phyloP scores from a whole-genome alignment of 352 stramenopile species.

The Globisporangium nunn region DNA sequence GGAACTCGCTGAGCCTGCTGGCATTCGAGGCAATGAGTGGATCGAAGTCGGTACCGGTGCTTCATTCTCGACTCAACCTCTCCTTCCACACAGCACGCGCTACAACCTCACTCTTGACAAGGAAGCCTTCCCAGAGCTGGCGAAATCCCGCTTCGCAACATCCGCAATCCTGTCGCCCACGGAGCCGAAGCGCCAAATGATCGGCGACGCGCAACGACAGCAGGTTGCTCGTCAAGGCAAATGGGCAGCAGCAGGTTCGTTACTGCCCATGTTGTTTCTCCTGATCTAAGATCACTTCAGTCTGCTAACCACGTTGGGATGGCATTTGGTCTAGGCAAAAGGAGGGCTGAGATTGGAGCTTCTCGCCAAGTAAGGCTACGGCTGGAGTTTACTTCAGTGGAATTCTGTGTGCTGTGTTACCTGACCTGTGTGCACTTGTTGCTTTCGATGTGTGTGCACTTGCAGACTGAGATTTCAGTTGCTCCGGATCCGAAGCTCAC shows the following conservation, averaged over 20 bases:
- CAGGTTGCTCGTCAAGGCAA: constrained; percentile 6
- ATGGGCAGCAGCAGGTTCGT: background rate
- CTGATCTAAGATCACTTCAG: background rate
- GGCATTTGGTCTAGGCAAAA: background rate
- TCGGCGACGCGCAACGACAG: constrained; percentile 9
- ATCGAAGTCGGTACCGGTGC: background rate
- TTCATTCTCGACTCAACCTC: background rate
- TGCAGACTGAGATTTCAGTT: too few species aligned
- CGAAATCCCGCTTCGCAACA: background rate
- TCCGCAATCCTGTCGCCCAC: constrained; percentile 7
- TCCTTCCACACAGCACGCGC: background rate
- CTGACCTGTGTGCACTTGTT: background rate
- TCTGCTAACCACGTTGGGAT: background rate
- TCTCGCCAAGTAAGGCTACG: background rate
- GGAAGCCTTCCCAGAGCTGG: constrained; percentile 4
- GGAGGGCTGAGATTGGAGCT: background rate
- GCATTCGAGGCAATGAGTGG: background rate
- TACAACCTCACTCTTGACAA: constrained; percentile 8
- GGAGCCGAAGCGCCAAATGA: constrained; percentile 10
- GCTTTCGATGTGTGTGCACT: background rate
- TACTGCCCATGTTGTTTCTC: too few species aligned
- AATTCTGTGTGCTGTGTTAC: background rate
- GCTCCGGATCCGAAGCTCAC: too few species aligned
- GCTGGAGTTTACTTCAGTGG: background rate
- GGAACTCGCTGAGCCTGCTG: background rate